phyloP scores from a whole-genome alignment of 2,329 filamentous ascomycete species.

The Fusarium sp. region DNA sequence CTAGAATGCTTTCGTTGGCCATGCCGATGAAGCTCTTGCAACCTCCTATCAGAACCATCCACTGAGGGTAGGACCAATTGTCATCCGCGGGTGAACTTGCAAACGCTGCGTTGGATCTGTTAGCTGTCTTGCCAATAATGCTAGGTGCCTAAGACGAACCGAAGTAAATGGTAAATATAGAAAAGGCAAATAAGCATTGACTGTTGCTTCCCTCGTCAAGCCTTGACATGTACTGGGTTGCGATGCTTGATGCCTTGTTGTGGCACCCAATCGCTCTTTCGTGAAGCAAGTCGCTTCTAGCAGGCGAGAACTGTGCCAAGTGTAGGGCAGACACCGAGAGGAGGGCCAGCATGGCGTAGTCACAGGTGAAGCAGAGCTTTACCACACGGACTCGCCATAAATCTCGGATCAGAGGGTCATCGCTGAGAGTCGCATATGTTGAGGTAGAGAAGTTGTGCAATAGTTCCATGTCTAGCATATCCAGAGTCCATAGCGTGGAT shows the following conservation, averaged over 20 bases:
- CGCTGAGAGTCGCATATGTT: neutral
- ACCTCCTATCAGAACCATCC: neutral
- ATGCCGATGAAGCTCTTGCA: neutral
- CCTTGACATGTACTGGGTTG: neutral
- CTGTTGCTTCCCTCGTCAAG: neutral
- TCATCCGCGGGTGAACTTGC: neutral
- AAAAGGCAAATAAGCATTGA: neutral
- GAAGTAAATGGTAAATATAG: neutral
- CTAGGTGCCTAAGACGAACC: neutral
- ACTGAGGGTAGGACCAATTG: neutral
- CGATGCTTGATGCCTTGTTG: neutral
- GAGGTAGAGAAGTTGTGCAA: neutral
- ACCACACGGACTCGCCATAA: neutral
- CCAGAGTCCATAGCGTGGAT: neutral
- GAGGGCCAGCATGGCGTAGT: neutral
- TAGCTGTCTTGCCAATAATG: neutral
- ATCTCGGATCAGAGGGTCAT: neutral
- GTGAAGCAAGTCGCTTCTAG: neutral
- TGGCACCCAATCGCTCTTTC: neutral
- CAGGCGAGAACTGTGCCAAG: neutral
- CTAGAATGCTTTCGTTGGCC: neutral
- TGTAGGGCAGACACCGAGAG: neutral
- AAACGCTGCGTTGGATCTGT: neutral
- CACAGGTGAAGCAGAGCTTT: neutral
- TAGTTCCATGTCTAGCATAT: neutral